These are phyloP conservation scores for Stachybotrys chartarum DNA, from an alignment of 2,329 filamentous ascomycete species.

Conservation along the genomic window DNA sequence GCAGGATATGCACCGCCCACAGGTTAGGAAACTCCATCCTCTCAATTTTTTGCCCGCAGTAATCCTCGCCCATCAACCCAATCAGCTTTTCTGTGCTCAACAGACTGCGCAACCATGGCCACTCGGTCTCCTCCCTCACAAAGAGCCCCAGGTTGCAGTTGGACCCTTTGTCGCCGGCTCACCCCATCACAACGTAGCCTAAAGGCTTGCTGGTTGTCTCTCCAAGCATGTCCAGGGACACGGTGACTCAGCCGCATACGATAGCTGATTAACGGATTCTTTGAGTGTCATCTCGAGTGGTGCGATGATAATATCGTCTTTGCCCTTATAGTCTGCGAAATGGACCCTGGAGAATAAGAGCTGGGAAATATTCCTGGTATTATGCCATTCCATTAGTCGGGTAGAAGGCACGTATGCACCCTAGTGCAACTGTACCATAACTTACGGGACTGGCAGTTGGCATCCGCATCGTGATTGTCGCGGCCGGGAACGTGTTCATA, in stretches of 20 bases:
- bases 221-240: constrained; percentile 11
- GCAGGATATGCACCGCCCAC: constrained; percentile 25
- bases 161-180: constrained; percentile 10
- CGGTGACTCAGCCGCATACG: too few species aligned
- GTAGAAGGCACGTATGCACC: not conserved
- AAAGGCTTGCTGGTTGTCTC: constrained; percentile 16
- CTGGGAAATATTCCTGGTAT: not conserved
- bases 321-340: constrained; percentile 32
- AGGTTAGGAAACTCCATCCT: constrained; percentile 4
- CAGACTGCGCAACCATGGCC: not conserved
- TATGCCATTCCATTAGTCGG: too few species aligned
- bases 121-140: not conserved
- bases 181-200: constrained; percentile 16
- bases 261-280: too few species aligned
- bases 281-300: not conserved
- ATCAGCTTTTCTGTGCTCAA: not conserved
- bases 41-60: not conserved
- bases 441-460: not conserved
- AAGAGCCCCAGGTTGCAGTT: not conserved
- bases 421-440: not conserved
- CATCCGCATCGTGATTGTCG: not conserved
- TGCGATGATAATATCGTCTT: constrained; percentile 3
- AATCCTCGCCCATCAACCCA: not conserved
- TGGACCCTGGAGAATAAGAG: constrained; percentile 11
- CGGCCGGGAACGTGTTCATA: too few species aligned